These are phyloP conservation scores for Penicillium sumatraense DNA, from an alignment of 2,329 filamentous ascomycete species.

Conservation along the genomic window DNA sequence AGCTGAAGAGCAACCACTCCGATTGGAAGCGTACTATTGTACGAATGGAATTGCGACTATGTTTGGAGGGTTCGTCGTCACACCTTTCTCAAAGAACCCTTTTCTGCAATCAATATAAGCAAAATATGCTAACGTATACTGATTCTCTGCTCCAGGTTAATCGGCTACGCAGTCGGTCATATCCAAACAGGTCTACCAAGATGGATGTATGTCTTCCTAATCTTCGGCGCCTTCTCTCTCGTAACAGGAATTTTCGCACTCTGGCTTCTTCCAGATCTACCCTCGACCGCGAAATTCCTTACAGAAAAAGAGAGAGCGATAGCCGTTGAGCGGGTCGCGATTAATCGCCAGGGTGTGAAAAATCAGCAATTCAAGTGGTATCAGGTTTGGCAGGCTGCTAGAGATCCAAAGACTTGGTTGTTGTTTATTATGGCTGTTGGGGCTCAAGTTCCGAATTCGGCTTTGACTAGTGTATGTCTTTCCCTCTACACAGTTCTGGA, in stretches of 20 bases:
- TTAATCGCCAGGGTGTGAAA: conserved; percentile 60
- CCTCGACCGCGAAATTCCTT: conserved; percentile 51
- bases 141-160: conserved; percentile 37
- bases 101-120: too few species aligned
- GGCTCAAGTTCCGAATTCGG: conserved; percentile 62
- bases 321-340: conserved; percentile 57
- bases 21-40: conserved; percentile 61
- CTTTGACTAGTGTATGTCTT: conserved; percentile 52
- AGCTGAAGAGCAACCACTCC: conserved; percentile 54
- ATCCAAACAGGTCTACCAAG: conserved; percentile 56
- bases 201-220: conserved; percentile 65
- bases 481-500: too few species aligned
- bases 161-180: conserved; percentile 65
- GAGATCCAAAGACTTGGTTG: conserved; percentile 65
- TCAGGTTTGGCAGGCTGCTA: conserved; percentile 53
- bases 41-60: conserved; percentile 65
- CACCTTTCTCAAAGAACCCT: too few species aligned
- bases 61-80: conserved; percentile 64
- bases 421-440: conserved; percentile 59
- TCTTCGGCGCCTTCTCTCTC: conserved; percentile 51
- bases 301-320: conserved; percentile 57
- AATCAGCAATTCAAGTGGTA: conserved; percentile 55
- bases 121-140: too few species aligned
- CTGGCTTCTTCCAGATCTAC: conserved; percentile 49
- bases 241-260: conserved; percentile 43